Base-by-base conservation (phyloP, 768 basidiomycete species). In the Rhizopogon vesiculosus region DNA sequence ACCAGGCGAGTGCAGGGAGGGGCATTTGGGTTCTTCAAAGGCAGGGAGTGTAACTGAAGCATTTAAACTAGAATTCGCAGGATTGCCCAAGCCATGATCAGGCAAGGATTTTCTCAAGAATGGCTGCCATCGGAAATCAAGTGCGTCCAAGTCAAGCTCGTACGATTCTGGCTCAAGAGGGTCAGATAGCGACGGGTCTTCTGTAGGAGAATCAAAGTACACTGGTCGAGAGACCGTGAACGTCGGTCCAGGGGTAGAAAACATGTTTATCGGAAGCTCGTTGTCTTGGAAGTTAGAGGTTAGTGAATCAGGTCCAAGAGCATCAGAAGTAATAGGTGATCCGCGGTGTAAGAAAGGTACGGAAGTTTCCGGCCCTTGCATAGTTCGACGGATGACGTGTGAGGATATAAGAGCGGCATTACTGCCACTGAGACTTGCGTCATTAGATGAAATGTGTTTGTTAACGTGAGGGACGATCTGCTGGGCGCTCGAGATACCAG, bases 121-220 rank as follows among this genome's bases (percentile, higher is more conserved):
- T 8, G 78, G 77, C 45, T 70, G 66, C 85, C 85, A 86, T 51
- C 64, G 74, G 59, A 86, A 87, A 61, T 80, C 80, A 8, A 86
- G 67, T 4, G 62, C 61, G 6, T 70, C 65, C 40, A 74, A 66
- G 56, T 77, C 72, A 42, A 80, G 60, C 28, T 71, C 69, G 57
- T 73, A 76, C 46, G 67, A 66, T 49, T 64, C 64, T 38, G 67
- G 59, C 31, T 72, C 65, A 39, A 75, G 65, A 60, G 75, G 72
- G 59, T 72, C 72, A 31, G 76, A 74, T 39, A 62, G 54, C 48
- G 70, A 67, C 39, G 78, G 78, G 58, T 81, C 79, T 65, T 82
- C 79, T 31, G 73, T 71, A 2, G 79, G 79, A 2, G 78, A 79
- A 62, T 82, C 79, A 60, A 80, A 80, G 66, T 81, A 79, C 35